phyloP scores from a whole-genome alignment of 208 protist genomes.

The Leishmania major region DNA sequence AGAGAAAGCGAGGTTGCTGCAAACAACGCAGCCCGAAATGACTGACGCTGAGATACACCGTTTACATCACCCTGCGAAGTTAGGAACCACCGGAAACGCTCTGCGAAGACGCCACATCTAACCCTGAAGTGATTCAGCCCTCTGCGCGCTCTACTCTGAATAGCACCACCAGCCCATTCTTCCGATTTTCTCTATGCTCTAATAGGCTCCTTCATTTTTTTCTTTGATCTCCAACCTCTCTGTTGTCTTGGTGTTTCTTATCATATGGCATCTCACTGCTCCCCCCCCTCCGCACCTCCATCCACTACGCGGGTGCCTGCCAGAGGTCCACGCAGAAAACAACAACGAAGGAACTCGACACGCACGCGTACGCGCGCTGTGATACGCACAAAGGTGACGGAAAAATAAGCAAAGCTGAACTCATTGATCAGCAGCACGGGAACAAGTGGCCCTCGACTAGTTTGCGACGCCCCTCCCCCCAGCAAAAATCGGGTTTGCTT shows the following conservation, averaged over 20 bases:
- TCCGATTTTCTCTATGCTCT: not conserved
- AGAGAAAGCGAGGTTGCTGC: not conserved
- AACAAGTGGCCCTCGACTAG: not conserved
- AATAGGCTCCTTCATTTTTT: no score
- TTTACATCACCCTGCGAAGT: not conserved
- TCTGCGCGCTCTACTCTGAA: not conserved
- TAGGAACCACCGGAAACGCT: not conserved
- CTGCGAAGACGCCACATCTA: not conserved
- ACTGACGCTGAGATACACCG: not conserved
- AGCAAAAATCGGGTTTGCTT: not conserved
- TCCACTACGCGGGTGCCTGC: not conserved
- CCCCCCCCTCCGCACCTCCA: not conserved
- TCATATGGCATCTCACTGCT: not conserved
- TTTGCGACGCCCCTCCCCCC: not conserved
- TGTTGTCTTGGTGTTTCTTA: not conserved
- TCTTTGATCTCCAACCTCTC: not conserved
- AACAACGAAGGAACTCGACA: not conserved
- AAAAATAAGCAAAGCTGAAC: not conserved
- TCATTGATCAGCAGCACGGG: not conserved
- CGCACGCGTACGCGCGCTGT: not conserved
- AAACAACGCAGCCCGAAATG: not conserved
- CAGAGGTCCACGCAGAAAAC: not conserved
- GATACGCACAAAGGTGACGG: not conserved
- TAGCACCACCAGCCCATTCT: not conserved
- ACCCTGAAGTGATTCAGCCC: not conserved